These are phyloP conservation scores for Testicularia cyperi DNA, from an alignment of 1,284 basidiomycete species.

Conservation along the genomic window DNA sequence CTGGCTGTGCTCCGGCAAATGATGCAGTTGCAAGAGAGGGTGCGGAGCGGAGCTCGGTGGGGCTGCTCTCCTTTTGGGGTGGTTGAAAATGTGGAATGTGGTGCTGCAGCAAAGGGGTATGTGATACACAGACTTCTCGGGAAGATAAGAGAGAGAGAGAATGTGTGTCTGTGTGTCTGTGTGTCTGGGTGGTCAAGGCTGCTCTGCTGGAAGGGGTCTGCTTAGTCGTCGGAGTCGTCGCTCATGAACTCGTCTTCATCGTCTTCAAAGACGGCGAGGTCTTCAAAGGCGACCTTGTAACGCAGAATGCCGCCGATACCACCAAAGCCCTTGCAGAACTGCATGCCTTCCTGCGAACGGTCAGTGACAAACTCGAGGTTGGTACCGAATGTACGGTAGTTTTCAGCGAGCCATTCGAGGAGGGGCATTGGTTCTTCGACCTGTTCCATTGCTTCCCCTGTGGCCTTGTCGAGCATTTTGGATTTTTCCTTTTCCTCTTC, in stretches of 20 bases:
- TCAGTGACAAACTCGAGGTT: constrained; percentile 71
- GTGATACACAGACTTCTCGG: not conserved
- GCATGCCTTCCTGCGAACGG: constrained; percentile 89
- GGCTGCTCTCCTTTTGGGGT: too few relatives aligned
- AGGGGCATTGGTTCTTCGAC: constrained; percentile 56
- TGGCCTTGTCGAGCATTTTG: constrained; percentile 92
- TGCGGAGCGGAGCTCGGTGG: too few relatives aligned
- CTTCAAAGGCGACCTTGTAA: constrained; percentile 59
- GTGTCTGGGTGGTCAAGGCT: not conserved
- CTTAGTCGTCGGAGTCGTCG: constrained; percentile 50
- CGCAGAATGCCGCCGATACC: constrained; percentile 92
- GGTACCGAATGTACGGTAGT: constrained; percentile 96
- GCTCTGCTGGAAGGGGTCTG: not conserved
- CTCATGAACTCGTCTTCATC: constrained; percentile 58
- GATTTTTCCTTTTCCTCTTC: constrained; percentile 70
- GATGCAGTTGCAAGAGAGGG: too few relatives aligned
- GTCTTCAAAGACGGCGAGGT: constrained; percentile 55
- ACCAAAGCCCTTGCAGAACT: constrained; percentile 98
- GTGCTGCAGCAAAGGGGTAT: too few relatives aligned
- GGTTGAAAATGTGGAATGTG: too few relatives aligned
- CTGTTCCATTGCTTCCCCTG: constrained; percentile 93
- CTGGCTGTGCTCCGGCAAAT: too few relatives aligned
- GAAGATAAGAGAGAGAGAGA: not conserved
- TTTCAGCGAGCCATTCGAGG: constrained; percentile 90
- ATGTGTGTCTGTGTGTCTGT: not conserved